Base-by-base conservation (phyloP, 2,329 filamentous ascomycete genomes). In the Blastomyces percursus region DNA sequence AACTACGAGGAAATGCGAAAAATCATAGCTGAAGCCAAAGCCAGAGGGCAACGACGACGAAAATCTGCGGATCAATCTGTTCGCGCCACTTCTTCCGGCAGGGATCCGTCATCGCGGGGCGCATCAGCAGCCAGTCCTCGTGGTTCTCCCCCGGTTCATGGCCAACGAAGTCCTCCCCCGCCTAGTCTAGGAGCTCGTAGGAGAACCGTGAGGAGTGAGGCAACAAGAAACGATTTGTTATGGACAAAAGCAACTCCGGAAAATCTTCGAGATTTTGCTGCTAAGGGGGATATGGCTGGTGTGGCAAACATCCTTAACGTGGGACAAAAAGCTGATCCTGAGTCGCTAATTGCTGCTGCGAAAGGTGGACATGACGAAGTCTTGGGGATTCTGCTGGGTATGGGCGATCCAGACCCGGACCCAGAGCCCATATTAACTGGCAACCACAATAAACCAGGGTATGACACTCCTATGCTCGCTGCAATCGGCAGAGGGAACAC, bases 291-390 rank as follows among this genome's bases (percentile, higher is more conserved):
- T 62, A 75, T 79, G 62, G 76, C 75, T 59, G 78, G 78, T 12
- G 79, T 80, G 32, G 78, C 76, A 14, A 79, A 75, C 63, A 79
- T 81, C 27, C 71, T 81, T 51, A 80, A 79, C 65, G 77, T 80
- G 24, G 69, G 78, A 63, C 76, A 79, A 62, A 83, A 82, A 67
- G 83, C 83, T 2, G 93, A 97, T 71, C 86, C 92, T 0, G 89
- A 92, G 67, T 90, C 91, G 55, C 86, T 96, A 75, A 91, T 96
- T 62, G 91, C 90, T 62, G 94, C 94, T 27, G 92, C 94, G 38
- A 88, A 91, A 74, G 94, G 92, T 63, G 94, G 94, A 1, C 93
- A 99, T 71, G 87, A 92, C 68, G 85, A 93, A 63, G 89, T 96
- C 30, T 85, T 96, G 65, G 90, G 92, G 70, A 82, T 96, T 35